Base-by-base conservation (phyloP, 2,329 filamentous ascomycete genomes). In the Corynespora cassiicola region DNA sequence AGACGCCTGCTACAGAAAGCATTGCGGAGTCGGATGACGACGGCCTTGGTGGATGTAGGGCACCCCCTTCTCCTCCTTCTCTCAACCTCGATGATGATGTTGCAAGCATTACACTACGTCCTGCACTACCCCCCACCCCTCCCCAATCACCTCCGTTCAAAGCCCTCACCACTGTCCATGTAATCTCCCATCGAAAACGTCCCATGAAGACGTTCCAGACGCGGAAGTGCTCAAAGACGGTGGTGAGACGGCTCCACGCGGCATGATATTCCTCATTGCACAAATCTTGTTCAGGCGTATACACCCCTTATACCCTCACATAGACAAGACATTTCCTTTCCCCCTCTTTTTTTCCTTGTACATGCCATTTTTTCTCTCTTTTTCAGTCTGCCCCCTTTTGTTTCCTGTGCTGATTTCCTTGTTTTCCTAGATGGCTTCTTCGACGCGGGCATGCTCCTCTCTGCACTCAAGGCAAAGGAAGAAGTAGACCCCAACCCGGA, bases 391-490 rank as follows among this genome's bases (percentile, higher is more conserved):
- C 23, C 31, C 21, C 19, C 14, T 28, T 24, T 28, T 25, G 21
- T 50, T 47, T 48, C 26, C 45, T 47, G 55, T 52, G 44, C 54
- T 63, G 47, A 56, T 71, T 68, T 56, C 68, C 42, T 34, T 31
- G 33, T 46, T 49, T 52, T 47, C 45, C 37, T 63, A 96, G 91
- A 96, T 75, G 92, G 92, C 20, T 96, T 97, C 76, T 97, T 97
- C 71, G 92, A 97, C 65, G 90, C 92, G 1, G 92, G 92, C 10
- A 95, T 96, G 90, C 80, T 96, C 5, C 77, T 94, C 16, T 88
- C 95, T 66, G 90, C 90, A 2, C 81, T 96, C 41, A 91, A 91
- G 64, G 86, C 85, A 2, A 80, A 86, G 33, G 78, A 79, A 11
- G 77, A 82, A 20, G 53, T 45, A 39, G 75, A 72, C 21, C 63